Evolutionary conservation across 139 green algal species (phyloP), one percentile per base, ranked within the genome.

Genomic region (Haematococcus lacustris): DNA sequence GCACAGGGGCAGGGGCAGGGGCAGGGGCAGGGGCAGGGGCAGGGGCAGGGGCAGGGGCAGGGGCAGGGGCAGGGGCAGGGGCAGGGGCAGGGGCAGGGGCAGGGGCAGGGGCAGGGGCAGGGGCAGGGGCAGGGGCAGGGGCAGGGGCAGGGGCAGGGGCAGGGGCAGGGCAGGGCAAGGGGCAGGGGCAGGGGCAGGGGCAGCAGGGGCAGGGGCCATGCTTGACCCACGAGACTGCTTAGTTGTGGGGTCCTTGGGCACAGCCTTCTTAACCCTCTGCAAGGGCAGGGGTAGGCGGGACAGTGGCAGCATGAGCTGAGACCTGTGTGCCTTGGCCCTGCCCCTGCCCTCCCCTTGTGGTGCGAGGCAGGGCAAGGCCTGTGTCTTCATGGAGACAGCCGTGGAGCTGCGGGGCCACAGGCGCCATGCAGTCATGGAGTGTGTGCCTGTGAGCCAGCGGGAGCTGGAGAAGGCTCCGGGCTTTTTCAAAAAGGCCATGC

Each of bases 311-410:
- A n/a, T n/a, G n/a, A n/a, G n/a, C n/a, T n/a, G n/a, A n/a, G n/a
- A n/a, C n/a, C n/a, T n/a, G n/a, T n/a, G n/a, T n/a, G n/a, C n/a
- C n/a, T n/a, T n/a, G n/a, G n/a, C n/a, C n/a, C n/a, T n/a, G n/a
- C n/a, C n/a, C n/a, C n/a, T n/a, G n/a, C n/a, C n/a, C n/a, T 57
- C 21, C 13, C 47, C 47, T 57, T 57, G 47, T 57, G 13, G 47
- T 57, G 47, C 13, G 47, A 21, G 47, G 53, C 53, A 89, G 77
- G 88, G 81, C 67, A 73, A 85, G 73, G 71, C 86, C 23, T 82
- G 89, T 3, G 68, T 98, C 9, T 98, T 98, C 81, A 76, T 96
- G 64, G 94, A 98, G 83, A 97, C 89, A 0, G 93, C 89, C 1
- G 84, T 89, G 75, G 60, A 76, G 6, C 78, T 96, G 62, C 73